A percentile compares a stretch with the other conserved stretches of the same genome.
Evolutionary conservation across 2,329 filamentous ascomycete species (phyloP).

Genomic region (Dactylellina cionopaga): DNA sequence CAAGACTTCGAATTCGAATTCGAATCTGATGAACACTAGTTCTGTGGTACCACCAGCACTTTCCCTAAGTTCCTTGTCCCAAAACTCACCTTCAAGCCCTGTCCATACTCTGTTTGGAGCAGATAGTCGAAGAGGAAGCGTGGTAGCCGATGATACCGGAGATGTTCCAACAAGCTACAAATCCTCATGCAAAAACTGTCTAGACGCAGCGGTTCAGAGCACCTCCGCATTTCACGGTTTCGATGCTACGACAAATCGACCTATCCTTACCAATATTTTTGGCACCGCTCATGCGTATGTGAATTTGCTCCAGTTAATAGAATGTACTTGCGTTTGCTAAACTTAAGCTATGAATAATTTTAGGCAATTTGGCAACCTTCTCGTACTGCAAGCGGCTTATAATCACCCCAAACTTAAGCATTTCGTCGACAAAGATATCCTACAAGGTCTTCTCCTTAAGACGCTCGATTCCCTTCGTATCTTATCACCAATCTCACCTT

Average conservation of each 20-base stretch:
- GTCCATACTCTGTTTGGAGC: constrained; percentile 52
- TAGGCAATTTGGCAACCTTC: constrained; percentile 95
- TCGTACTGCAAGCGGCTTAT: constrained; percentile 84
- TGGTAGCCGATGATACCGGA: constrained; percentile 37
- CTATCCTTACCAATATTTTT: constrained; percentile 94
- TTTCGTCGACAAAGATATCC: constrained; percentile 67
- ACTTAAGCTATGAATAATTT: constrained; percentile 24
- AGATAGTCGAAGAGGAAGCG: constrained; percentile 29
- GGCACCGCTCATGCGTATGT: constrained; percentile 90
- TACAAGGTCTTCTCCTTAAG: constrained; percentile 72
- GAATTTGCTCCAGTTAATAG: too few species aligned
- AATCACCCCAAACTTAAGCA: constrained; percentile 71
- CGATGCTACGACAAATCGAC: constrained; percentile 69
- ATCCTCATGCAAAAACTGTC: constrained; percentile 64
- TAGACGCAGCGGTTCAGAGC: constrained; percentile 81
- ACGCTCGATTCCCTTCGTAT: constrained; percentile 81
- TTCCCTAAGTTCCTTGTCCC: constrained; percentile 54
- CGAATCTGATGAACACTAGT: constrained; percentile 68
- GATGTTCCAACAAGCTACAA: constrained; percentile 47
- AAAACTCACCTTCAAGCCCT: constrained; percentile 53
- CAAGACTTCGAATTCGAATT: constrained; percentile 61
- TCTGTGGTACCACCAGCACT: constrained; percentile 56
- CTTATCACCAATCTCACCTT: constrained; percentile 77
- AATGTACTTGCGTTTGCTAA: constrained; percentile 54
- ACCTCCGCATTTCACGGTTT: constrained; percentile 82